Conservation (phyloP, 1,284 basidiomycete genomes). For the Termitomyces sp. region DNA sequence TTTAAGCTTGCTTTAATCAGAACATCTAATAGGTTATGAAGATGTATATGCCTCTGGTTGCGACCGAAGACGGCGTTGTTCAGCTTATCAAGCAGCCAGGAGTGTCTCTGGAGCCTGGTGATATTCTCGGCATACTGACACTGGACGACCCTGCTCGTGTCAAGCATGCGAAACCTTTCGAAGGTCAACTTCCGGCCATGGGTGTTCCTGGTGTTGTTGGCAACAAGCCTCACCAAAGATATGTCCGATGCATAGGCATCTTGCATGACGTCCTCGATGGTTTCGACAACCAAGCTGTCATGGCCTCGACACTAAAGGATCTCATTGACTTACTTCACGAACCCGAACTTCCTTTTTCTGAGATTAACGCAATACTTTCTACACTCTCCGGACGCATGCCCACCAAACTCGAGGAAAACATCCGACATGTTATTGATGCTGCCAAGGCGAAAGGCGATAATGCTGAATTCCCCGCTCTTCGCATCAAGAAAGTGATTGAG, state of each 20-base stretch:
- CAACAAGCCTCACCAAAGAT: constrained; percentile 88
- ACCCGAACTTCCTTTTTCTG: constrained; percentile 86
- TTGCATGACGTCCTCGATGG: constrained; percentile 93
- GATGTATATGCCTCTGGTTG: constrained; percentile 98
- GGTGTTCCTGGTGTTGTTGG: constrained; percentile 86
- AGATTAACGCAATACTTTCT: constrained; percentile 81
- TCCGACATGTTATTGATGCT: constrained; percentile 76
- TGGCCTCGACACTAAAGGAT: constrained; percentile 80
- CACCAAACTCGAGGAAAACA: constrained; percentile 81
- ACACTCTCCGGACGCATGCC: constrained; percentile 93
- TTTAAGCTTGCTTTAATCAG: not conserved
- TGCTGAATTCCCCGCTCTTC: constrained; percentile 82
- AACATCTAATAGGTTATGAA: constrained; percentile 82
- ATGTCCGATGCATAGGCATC: constrained; percentile 71
- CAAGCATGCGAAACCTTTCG: constrained; percentile 97
- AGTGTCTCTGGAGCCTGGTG: constrained; percentile 94
- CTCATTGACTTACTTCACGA: constrained; percentile 76
- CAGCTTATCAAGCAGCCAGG: constrained; percentile 98
- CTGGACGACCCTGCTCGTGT: constrained; percentile 96
- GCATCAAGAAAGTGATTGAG: constrained; percentile 82
- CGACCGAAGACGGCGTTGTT: constrained; percentile 93
- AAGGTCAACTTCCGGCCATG: constrained; percentile 85
- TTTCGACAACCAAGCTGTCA: constrained; percentile 89
- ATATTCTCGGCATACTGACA: constrained; percentile 95
- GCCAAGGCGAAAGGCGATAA: constrained; percentile 65